phyloP scores from a whole-genome alignment of 306 rosid genomes.

The Heteromeles arbutifolia region DNA sequence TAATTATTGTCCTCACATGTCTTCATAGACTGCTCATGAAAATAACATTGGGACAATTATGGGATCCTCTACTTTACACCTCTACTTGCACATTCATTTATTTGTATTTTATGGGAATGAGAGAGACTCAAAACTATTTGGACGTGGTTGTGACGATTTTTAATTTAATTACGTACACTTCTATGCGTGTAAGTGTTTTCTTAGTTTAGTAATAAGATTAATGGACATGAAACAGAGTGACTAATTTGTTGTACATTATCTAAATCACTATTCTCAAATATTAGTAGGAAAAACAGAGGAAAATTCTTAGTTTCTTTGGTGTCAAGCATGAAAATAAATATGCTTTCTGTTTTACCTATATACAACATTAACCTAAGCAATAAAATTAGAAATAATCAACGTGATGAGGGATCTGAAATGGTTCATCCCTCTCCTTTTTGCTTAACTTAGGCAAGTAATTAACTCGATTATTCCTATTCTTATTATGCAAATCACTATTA shows the following conservation, averaged over 20 bases:
- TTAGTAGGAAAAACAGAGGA: conserved; percentile 23
- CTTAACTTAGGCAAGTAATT: conserved; percentile 60
- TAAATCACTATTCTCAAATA: conserved; percentile 20
- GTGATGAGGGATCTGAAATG: conserved; percentile 60
- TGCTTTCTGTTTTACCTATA: conserved; percentile 19
- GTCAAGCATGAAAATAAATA: conserved; percentile 12
- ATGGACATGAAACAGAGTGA: neutral
- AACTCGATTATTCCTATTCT: conserved; percentile 39
- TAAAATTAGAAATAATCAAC: conserved; percentile 63
- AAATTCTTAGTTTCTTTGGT: conserved; percentile 4
- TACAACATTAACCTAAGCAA: conserved; percentile 24
- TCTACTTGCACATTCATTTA: neutral
- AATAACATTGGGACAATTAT: conserved; percentile 76
- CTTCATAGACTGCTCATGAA: conserved; percentile 61
- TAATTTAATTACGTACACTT: too few species aligned
- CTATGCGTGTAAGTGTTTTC: too few species aligned
- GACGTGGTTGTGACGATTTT: too few species aligned
- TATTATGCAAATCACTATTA: conserved; percentile 29
- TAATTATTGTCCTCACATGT: conserved; percentile 95
- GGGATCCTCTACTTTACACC: conserved; percentile 49
- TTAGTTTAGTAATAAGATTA: too few species aligned
- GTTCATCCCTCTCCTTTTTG: conserved; percentile 66
- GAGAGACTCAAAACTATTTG: neutral
- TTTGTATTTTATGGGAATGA: neutral
- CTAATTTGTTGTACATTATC: conserved; percentile 18